phyloP scores from a whole-genome alignment of 2,329 filamentous ascomycete species.

The Xylaria multiplex region DNA sequence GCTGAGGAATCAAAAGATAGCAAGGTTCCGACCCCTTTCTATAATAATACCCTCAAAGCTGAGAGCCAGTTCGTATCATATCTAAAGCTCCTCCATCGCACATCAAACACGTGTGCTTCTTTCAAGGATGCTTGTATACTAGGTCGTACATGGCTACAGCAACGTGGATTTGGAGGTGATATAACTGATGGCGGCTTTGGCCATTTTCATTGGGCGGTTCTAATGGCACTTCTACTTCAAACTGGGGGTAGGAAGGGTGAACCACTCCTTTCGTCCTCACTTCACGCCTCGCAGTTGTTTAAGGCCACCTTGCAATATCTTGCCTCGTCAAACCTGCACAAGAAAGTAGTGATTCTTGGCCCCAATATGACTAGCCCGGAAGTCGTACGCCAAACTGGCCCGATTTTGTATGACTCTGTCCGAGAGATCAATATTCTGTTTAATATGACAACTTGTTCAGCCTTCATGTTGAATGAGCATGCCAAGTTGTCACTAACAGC shows the following conservation, averaged over 20 bases:
- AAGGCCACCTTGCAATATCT: constrained; percentile 93
- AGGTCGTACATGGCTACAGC: constrained; percentile 87
- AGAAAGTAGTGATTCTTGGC: constrained; percentile 68
- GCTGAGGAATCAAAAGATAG: constrained; percentile 56
- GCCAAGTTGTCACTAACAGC: constrained; percentile 78
- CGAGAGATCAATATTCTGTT: constrained; percentile 84
- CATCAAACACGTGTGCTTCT: constrained; percentile 73
- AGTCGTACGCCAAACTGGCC: constrained; percentile 58
- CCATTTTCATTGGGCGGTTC: constrained; percentile 87
- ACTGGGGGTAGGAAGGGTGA: constrained; percentile 78
- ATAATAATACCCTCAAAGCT: constrained; percentile 85
- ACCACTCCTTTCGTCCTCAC: constrained; percentile 77
- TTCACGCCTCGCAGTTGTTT: constrained; percentile 93
- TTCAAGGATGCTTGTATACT: constrained; percentile 88
- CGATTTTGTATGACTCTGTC: constrained; percentile 80
- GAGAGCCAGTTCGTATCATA: constrained; percentile 80
- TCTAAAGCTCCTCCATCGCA: constrained; percentile 77
- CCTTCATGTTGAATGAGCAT: constrained; percentile 75
- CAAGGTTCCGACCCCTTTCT: constrained; percentile 76
- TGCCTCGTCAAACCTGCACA: constrained; percentile 75
- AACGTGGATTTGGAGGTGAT: constrained; percentile 79
- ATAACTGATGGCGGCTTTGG: constrained; percentile 87
- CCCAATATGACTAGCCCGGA: constrained; percentile 57
- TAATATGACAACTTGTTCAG: constrained; percentile 92
- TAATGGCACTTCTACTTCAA: constrained; percentile 82